Evolutionary conservation across 1,139 yeast species (phyloP), one percentile per base, ranked within the genome.

Genomic region (Tardiomyces digboiensis): DNA sequence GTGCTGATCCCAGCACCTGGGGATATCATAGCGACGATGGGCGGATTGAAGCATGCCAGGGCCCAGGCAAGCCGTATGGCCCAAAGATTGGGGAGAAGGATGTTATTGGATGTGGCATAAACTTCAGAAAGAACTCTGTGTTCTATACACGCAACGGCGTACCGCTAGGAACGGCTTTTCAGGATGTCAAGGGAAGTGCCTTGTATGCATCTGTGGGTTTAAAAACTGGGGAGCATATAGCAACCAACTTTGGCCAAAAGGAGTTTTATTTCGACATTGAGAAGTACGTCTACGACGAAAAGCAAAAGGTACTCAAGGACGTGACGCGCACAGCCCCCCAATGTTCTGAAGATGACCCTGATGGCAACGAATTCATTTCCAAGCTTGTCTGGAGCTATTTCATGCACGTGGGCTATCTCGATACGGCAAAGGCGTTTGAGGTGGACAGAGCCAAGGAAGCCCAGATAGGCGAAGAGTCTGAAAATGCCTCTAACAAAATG

Each of bases 141-240:
- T 89, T 88, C 55, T 78, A 78, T 51, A 88, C 97, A 0, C 80
- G 85, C 60, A 88, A 89, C 62, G 97, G 97, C 2, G 73, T 84
- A 6, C 64, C 63, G 40, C 56, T 79, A 40, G 82, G 81, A 0
- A 64, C 67, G 36, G 80, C 81, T 1, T 77, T 76, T 50, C 57
- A 61, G 8, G 69, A 74, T 46, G 59, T 73, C n/a, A 58, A 60
- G 33, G 59, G 59, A 10, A 48, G 58, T 21, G 57, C 60, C 26
- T 51, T 73, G 36, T 63, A 70, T 18, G 82, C 86, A 2, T 64
- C 71, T 21, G 66, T 80, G 45, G 80, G 81, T 6, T 54, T 76
- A 45, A 65, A 67, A 10, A 14, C 21, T 16, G 48, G 48, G 19
- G 42, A 37, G 3, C 33, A 26, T 13, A n/a, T 47, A 21, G 13